Base-by-base conservation (phyloP, 2,329 filamentous ascomycete genomes). In the Beauveria sp. region DNA sequence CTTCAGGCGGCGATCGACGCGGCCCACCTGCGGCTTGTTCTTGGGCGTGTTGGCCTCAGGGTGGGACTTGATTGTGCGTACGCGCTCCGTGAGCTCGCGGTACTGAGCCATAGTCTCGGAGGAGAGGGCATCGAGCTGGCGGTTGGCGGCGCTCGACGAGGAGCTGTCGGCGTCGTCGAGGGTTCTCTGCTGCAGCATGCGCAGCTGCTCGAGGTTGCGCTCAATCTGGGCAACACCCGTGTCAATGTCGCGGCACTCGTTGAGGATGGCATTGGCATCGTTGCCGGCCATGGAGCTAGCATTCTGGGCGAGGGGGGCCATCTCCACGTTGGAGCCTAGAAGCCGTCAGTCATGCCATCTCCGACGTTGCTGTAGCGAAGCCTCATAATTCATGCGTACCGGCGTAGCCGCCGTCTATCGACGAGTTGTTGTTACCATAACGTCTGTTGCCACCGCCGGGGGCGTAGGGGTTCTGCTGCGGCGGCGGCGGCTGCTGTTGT, bases 91-190 rank as follows among this genome's bases (percentile, higher is more conserved):
- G 62, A 98, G 83, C 63, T 82, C 84, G 65, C 90, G 87, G 80
- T 96, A 96, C 60, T 87, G 81, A 57, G 84, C 84, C 86, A 96
- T 96, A 67, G 93, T 93, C 66, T 93, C 87, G 50, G 87, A 81
- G 66, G 86, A 88, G 62, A 93, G 81, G 61, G 79, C 77, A 65
- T 96, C 90, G 66, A 97, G 84, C 69, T 89, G 83, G 64, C 83
- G 83, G 68, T 86, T 84, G 50, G 83, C 83, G 63, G 84, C 80
- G 69, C 86, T 88, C 59, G 86, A 84, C 55, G 82, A 78, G 47
- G 85, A 85, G 67, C 86, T 87, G 71, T 93, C 89, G 63, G 89
- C 86, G 68, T 91, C 89, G 69, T 86, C 84, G 65, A 96, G 84
- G 40, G 87, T 84, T 65, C 86, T 82, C 70, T 84, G 83, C 72